These are phyloP conservation scores for Tricholoma matsutake DNA, from an alignment of 768 basidiomycete species.

Conservation along the genomic window DNA sequence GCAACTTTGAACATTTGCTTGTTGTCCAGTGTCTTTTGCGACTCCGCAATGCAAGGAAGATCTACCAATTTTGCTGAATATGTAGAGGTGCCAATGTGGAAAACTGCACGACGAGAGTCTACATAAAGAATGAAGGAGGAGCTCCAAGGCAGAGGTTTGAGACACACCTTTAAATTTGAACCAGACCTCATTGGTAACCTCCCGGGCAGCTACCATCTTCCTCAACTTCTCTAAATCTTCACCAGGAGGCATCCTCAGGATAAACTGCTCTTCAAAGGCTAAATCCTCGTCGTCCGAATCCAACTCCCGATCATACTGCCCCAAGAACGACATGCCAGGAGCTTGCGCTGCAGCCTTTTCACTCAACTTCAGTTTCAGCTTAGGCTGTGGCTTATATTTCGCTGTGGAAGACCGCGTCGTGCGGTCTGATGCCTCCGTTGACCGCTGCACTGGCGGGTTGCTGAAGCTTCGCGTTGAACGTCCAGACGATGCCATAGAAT, in stretches of 20 bases:
- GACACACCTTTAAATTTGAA: conserved; percentile 93
- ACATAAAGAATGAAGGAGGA: background rate
- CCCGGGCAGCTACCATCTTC: conserved; percentile 79
- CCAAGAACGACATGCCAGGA: conserved; percentile 85
- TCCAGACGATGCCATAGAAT: conserved; percentile 23
- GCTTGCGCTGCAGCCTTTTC: conserved; percentile 79
- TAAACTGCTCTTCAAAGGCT: conserved; percentile 96
- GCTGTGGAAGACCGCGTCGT: conserved; percentile 54
- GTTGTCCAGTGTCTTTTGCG: conserved; percentile 93
- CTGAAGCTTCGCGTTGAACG: conserved; percentile 34
- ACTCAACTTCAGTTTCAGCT: conserved; percentile 85
- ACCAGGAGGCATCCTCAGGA: conserved; percentile 83
- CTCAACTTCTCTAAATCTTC: conserved; percentile 76
- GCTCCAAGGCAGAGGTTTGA: background rate
- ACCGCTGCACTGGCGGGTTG: conserved; percentile 20
- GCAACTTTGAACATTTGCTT: conserved; percentile 99
- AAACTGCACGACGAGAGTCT: conserved; percentile 91
- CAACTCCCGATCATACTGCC: conserved; percentile 89
- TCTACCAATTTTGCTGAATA: conserved; percentile 96
- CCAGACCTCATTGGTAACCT: conserved; percentile 83
- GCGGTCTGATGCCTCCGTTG: conserved; percentile 41
- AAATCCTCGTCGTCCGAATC: conserved; percentile 95
- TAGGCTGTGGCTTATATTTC: conserved; percentile 58
- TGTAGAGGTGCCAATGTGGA: conserved; percentile 76
- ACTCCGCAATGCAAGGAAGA: conserved; percentile 89